phyloP scores from a whole-genome alignment of 225 moss, liverwort and hornwort genomes.

The Ulota crispa region DNA sequence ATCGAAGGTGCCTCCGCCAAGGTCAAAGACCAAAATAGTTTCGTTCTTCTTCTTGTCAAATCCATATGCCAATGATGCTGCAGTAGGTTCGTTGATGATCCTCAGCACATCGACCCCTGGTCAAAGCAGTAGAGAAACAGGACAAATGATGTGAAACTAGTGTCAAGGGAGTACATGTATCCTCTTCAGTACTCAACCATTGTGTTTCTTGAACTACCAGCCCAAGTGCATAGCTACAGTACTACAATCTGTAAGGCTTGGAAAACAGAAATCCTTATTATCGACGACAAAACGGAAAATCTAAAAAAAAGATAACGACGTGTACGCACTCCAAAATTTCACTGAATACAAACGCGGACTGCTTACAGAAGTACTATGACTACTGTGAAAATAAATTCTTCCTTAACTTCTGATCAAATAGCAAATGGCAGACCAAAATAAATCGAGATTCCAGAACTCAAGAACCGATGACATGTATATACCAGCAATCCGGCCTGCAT shows the following conservation, averaged over 20 bases:
- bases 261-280: not conserved
- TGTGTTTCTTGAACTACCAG: not conserved
- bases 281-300: not conserved
- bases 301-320: not conserved
- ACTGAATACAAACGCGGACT: not conserved
- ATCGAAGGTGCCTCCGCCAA: conserved; percentile 95
- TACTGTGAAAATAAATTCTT: not conserved
- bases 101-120: conserved; percentile 71
- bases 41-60: conserved; percentile 93
- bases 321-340: not conserved
- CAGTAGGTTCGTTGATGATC: conserved; percentile 95
- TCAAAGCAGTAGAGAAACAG: conserved; percentile 1
- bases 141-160: not conserved
- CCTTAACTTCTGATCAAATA: not conserved
- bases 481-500: conserved; percentile 94
- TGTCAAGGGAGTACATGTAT: not conserved
- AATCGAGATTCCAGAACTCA: not conserved
- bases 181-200: not conserved
- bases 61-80: conserved; percentile 89
- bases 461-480: not conserved
- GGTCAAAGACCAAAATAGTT: conserved; percentile 88
- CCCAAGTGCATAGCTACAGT: not conserved
- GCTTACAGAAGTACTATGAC: not conserved
- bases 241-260: not conserved
- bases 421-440: not conserved